phyloP scores from a whole-genome alignment of 805 yeast species.

The Saturnispora quitensis region DNA sequence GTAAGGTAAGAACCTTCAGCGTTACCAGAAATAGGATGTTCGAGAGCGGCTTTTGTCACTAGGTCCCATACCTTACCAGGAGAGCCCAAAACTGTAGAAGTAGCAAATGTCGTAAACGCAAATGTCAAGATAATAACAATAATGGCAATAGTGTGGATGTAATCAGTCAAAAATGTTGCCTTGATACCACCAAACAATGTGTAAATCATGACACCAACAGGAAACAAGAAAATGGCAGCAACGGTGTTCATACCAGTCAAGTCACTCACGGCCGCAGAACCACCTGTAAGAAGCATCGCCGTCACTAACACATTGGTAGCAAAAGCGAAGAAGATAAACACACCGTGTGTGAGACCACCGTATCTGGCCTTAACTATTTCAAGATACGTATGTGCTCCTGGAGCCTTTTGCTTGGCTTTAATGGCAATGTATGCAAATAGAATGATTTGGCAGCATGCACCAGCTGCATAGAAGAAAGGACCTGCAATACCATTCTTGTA shows the following conservation, averaged over 20 bases:
- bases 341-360: slow-evolving; percentile 64
- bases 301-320: slow-evolving; percentile 87
- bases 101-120: slow-evolving; percentile 70
- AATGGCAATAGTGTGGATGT: slow-evolving; percentile 72
- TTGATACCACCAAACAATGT: slow-evolving; percentile 76
- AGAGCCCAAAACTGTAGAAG: slow-evolving; percentile 63
- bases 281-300: slow-evolving; percentile 87
- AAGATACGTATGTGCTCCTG: slow-evolving; percentile 83
- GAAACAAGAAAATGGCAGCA: slow-evolving; percentile 76
- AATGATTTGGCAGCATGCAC: slow-evolving; percentile 84
- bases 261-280: slow-evolving; percentile 71
- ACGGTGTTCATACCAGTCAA: slow-evolving; percentile 72
- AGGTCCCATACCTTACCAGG: slow-evolving; percentile 75
- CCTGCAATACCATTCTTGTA: slow-evolving; percentile 74
- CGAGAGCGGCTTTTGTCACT: slow-evolving; percentile 49
- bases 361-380: slow-evolving; percentile 78
- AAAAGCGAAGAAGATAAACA: slow-evolving; percentile 69
- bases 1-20: slow-evolving; percentile 83
- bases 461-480: slow-evolving; percentile 74
- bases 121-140: slow-evolving; percentile 71
- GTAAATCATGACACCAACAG: slow-evolving; percentile 68
- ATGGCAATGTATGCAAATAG: slow-evolving; percentile 82
- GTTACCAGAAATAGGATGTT: slow-evolving; percentile 67
- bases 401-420: slow-evolving; percentile 81
- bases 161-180: slow-evolving; percentile 76